Evolutionary conservation across 2,329 filamentous ascomycete species (phyloP).

Genomic region (Teratosphaeria nubilosa): DNA sequence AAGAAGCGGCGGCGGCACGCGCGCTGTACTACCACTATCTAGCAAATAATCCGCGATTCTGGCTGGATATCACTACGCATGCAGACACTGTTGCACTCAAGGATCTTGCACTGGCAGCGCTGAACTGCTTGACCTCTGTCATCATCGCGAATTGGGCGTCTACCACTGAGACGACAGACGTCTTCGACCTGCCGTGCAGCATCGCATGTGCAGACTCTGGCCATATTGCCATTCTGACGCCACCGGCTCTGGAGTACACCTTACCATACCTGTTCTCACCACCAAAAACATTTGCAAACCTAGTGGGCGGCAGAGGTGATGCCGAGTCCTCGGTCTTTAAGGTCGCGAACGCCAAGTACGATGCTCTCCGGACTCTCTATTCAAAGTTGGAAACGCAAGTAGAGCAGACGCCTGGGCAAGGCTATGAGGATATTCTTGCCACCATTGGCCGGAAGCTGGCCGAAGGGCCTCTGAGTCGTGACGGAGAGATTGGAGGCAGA

Average conservation of each 20-base stretch:
- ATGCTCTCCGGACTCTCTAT: slow-evolving; percentile 43
- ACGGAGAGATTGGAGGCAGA: slow-evolving; percentile 32
- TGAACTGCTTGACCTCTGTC: slow-evolving; percentile 42
- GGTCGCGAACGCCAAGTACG: slow-evolving; percentile 48
- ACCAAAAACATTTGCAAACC: slow-evolving; percentile 45
- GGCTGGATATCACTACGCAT: slow-evolving; percentile 41
- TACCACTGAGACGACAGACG: slow-evolving; percentile 7
- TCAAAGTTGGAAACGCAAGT: slow-evolving; percentile 30
- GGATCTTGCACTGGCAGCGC: slow-evolving; percentile 46
- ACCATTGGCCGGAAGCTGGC: slow-evolving; percentile 32
- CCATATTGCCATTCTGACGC: slow-evolving; percentile 42
- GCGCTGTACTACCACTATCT: slow-evolving; percentile 47
- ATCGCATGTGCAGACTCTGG: slow-evolving; percentile 31
- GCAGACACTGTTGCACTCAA: slow-evolving; percentile 49
- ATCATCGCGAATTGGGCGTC: slow-evolving; percentile 45
- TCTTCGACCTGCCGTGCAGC: slow-evolving; percentile 29
- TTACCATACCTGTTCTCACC: slow-evolving; percentile 49
- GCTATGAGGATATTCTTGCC: slow-evolving; percentile 30
- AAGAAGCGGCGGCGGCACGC: slow-evolving; percentile 44
- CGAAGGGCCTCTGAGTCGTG: slow-evolving; percentile 33
- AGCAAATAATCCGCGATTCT: slow-evolving; percentile 40
- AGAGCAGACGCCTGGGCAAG: slow-evolving; percentile 20
- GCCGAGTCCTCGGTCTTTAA: slow-evolving; percentile 48
- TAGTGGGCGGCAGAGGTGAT: slow-evolving; percentile 49
- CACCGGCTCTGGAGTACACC: slow-evolving; percentile 39